Conservation (phyloP, 1,284 basidiomycete species). For the Butyriboletus appendiculatus region DNA sequence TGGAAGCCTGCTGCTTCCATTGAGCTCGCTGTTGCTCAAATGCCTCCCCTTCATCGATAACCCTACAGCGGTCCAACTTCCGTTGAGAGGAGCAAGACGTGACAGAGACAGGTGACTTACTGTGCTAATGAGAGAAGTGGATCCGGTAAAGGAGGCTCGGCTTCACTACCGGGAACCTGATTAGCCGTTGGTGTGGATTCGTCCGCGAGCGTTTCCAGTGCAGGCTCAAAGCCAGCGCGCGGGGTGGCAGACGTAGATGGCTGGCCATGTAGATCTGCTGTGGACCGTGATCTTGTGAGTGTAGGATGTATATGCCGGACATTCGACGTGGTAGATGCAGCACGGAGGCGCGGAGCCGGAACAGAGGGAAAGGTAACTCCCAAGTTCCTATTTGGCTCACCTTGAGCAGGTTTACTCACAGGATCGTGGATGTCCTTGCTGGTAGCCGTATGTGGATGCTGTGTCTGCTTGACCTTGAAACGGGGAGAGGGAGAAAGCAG, state of each 20-base stretch:
- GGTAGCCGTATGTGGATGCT: conserved; percentile 5
- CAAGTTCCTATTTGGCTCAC: background rate
- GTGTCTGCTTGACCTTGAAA: conserved; percentile 46
- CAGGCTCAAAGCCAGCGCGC: conserved; percentile 20
- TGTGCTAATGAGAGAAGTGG: conserved; percentile 60
- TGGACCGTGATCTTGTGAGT: conserved; percentile 52
- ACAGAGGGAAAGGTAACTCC: conserved; percentile 9
- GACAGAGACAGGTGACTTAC: conserved; percentile 41
- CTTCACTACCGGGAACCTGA: conserved; percentile 48
- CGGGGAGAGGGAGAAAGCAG: conserved; percentile 72
- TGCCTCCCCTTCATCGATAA: conserved; percentile 60
- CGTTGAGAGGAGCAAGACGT: conserved; percentile 1
- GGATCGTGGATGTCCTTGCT: conserved; percentile 51
- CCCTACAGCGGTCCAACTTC: conserved; percentile 41
- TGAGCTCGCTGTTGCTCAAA: conserved; percentile 60
- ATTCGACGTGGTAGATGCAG: conserved; percentile 17
- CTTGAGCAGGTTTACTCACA: conserved; percentile 45
- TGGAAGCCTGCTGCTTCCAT: conserved; percentile 64
- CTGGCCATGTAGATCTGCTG: conserved; percentile 36
- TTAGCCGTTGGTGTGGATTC: conserved; percentile 17
- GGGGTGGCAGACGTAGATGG: conserved; percentile 8
- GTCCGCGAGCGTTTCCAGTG: conserved; percentile 22
- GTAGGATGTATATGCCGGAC: conserved; percentile 34
- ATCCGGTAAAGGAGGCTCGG: conserved; percentile 53
- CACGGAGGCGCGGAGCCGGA: conserved; percentile 20